Evolutionary conservation across 2,329 filamentous ascomycete genomes (phyloP), one percentile per base, ranked within the genome.

Genomic region (Blastomyces gilchristii): DNA sequence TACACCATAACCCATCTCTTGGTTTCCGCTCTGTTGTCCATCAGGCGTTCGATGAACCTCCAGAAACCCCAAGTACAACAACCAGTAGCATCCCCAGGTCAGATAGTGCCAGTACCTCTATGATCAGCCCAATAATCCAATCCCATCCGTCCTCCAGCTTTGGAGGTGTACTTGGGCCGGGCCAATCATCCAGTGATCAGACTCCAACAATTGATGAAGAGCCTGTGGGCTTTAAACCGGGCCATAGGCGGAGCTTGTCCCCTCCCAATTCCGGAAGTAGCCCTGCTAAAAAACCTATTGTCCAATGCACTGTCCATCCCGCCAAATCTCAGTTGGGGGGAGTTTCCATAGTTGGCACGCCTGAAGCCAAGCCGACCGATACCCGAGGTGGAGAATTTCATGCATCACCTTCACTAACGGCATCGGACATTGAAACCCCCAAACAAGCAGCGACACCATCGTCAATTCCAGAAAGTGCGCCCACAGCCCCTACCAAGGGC

Each of bases 121-220:
- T 79, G 37, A 85, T 88, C 65, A 87, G 85, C 69, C 86, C 86
- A 1, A 88, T 88, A 62, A 86, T 88, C 72, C 82, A 79, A 66
- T 76, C 78, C 60, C 81, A 79, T n/a, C 79, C 82, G 6, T 81
- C 81, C 63, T 73, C 74, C 58, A 75, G 72, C 11, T 69, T 71
- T 54, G 66, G 66, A 16, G 68, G 74, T 54, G 67, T 66, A 61
- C 77, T 77, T 47, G 77, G 77, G 50, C 49, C 70, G 69, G 67
- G 49, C 11, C 11, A 22, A 50, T 14, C 49, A 50, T 50, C 73
- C 63, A 66, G 77, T 65, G 67, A 74, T 66, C 72, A 75, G 58
- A 83, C 83, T 3, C 80, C 83, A 50, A 80, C 80, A 0, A 85
- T 86, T 66, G 76, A 77, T 34, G 83, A 87, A 70, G 82, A 85